Conservation (phyloP, 2,329 filamentous ascomycete genomes). For the Coleophoma cylindrospora region DNA sequence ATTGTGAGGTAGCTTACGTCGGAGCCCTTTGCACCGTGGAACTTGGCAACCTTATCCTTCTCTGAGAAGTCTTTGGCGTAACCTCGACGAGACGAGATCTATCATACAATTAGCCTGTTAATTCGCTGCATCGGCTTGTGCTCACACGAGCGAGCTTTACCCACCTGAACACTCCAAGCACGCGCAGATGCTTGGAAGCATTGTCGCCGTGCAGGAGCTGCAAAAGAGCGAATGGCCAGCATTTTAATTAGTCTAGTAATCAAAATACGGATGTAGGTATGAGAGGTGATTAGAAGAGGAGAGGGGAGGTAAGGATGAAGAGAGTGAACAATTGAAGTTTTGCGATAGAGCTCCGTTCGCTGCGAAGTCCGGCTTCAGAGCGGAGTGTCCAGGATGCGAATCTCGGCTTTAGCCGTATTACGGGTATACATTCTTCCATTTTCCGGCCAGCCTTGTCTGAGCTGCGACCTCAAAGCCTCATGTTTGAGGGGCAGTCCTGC, state of each 20-base stretch:
- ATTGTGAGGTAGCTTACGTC: constrained; percentile 56
- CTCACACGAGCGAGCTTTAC: constrained; percentile 20
- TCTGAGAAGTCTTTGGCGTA: constrained; percentile 47
- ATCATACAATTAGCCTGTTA: constrained; percentile 13
- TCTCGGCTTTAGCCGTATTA: too few relatives aligned
- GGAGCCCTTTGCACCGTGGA: constrained; percentile 83
- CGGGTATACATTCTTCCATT: too few relatives aligned
- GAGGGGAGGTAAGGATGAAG: background rate
- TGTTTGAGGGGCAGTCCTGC: too few relatives aligned
- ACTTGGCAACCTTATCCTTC: constrained; percentile 78
- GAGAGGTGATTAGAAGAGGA: constrained; percentile 1
- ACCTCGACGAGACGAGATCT: constrained; percentile 46
- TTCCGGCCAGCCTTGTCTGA: background rate
- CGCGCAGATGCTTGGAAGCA: constrained; percentile 66
- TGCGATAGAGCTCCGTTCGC: background rate
- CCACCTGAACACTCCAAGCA: constrained; percentile 54
- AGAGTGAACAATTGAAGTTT: background rate
- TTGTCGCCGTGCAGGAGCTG: constrained; percentile 71
- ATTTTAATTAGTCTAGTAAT: constrained; percentile 49
- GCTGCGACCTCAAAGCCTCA: too few relatives aligned
- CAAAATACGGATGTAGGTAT: constrained; percentile 8
- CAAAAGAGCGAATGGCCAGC: constrained; percentile 77
- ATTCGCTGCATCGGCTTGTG: background rate
- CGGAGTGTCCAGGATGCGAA: too few relatives aligned
- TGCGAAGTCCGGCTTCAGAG: background rate